Base-by-base conservation (phyloP, 495 filamentous ascomycete species). In the Aspergillus taichungensis region DNA sequence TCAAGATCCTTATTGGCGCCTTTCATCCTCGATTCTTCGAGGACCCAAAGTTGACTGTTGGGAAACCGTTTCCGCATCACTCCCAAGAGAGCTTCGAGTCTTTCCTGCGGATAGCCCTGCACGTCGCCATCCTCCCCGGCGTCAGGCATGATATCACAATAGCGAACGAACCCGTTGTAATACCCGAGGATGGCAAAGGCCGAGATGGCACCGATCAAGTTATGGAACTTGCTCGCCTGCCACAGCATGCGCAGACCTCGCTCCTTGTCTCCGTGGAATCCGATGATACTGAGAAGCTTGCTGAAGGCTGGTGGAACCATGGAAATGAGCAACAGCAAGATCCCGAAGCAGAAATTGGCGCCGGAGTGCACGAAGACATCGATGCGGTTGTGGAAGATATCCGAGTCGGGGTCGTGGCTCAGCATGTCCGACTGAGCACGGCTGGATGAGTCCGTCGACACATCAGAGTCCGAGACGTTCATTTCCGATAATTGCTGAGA, bases 321-420 rank as follows among this genome's bases (percentile, higher is more conserved):
- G 27, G 87, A 88, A 11, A 97, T 79, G 31, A 98, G 70, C 3
- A 96, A 66, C 1, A 92, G 74, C 0, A 98, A 72, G 32, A 94
- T 72, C 8, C 92, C 92, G 47, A 89, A 96, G 54, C 88, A 95
- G 54, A 95, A 83, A 51, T 84, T 89, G 5, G 82, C 76, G 2
- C 89, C 91, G 4, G 88, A 89, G 56, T 94, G 85, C 14, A 95
- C 77, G 55, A 96, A 97, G 37, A 83, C 68, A 60, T 97, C 89
- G 35, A 88, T 79, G 1, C 82, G 76, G 32, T 84, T 72, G 34
- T 69, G 74, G 59, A 87, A 85, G 6, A 78, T 66, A 37, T 74
- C 70, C 5, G 71, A 73, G 36, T 72, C 71, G 13, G 74, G 73
- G 47, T 73, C 67, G 41, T 71, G 70, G 43, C 61, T 63, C 32